Evolutionary conservation across 192 early-diverging fungal genomes (phyloP).

Genomic region (Gonapodya prolifera): DNA sequence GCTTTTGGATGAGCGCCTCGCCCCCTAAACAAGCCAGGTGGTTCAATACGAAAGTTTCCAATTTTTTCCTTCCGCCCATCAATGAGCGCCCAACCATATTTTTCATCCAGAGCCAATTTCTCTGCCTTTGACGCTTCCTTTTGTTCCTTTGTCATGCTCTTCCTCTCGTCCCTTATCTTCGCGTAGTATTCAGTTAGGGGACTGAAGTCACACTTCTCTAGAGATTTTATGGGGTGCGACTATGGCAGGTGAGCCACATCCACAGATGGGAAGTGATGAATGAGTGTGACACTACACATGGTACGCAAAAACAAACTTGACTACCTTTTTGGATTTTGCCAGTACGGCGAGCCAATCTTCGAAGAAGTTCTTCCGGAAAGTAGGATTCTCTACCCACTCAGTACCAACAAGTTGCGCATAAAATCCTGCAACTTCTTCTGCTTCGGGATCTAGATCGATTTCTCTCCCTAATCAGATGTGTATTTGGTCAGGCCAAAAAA

Average conservation of each 20-base stretch:
- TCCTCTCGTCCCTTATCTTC: conserved; percentile 61
- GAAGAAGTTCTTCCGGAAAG: conserved; percentile 89
- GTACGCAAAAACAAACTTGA: background rate
- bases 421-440: conserved; percentile 92
- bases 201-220: conserved; percentile 79
- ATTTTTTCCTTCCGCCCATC: conserved; percentile 94
- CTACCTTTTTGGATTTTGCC: conserved; percentile 43
- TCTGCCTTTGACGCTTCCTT: conserved; percentile 66
- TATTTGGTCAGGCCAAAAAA: background rate
- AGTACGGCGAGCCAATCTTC: conserved; percentile 65
- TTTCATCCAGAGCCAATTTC: conserved; percentile 54
- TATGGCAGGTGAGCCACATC: conserved; percentile 13
- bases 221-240: conserved; percentile 57
- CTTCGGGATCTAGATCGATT: conserved; percentile 47
- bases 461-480: conserved; percentile 21
- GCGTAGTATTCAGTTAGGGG: conserved; percentile 71
- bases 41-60: conserved; percentile 95
- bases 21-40: conserved; percentile 92
- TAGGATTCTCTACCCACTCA: conserved; percentile 67
- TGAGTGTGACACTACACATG: background rate
- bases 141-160: conserved; percentile 77
- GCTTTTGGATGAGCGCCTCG: conserved; percentile 94
- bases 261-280: background rate
- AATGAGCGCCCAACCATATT: conserved; percentile 58
- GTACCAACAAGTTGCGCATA: conserved; percentile 79